Percentiles rank a stretch among this genome's conserved stretches.
Evolutionary conservation across 2,329 filamentous ascomycete species (phyloP).

Genomic region (Parastagonospora nodorum): DNA sequence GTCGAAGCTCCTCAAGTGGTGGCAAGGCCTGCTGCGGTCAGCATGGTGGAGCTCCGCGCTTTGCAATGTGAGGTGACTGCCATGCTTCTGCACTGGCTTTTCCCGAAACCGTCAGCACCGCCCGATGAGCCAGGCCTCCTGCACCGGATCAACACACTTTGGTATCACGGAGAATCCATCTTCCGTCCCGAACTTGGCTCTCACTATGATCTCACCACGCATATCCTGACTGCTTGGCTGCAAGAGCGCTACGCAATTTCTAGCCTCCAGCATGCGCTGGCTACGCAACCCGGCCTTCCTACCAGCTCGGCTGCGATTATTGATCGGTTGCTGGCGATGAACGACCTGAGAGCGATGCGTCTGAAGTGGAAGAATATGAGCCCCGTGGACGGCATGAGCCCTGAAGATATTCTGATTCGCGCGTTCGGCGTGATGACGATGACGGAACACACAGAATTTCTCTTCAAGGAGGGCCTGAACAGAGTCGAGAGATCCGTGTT

Average conservation of each 20-base stretch:
- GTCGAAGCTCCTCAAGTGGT: slow-evolving; percentile 17
- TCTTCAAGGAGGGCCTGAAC: slow-evolving; percentile 41
- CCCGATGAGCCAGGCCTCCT: slow-evolving; percentile 34
- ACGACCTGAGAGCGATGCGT: slow-evolving; percentile 40
- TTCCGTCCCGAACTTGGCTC: slow-evolving; percentile 33
- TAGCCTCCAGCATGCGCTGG: slow-evolving; percentile 29
- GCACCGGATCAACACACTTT: slow-evolving; percentile 33
- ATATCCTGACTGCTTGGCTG: slow-evolving; percentile 39
- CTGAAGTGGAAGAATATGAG: slow-evolving; percentile 47
- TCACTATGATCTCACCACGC: slow-evolving; percentile 33
- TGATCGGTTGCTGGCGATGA: slow-evolving; percentile 41
- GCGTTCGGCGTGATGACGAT: slow-evolving; percentile 39
- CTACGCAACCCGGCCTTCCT: slow-evolving; percentile 26
- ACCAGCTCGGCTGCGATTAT: slow-evolving; percentile 28
- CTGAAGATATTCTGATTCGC: slow-evolving; percentile 41
- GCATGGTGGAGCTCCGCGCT: slow-evolving; percentile 25
- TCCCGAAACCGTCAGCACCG: slow-evolving; percentile 25
- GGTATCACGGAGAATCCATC: slow-evolving; percentile 29
- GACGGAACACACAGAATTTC: slow-evolving; percentile 39
- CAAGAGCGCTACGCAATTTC: slow-evolving; percentile 37
- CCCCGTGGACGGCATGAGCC: slow-evolving; percentile 33
- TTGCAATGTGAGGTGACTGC: slow-evolving; percentile 41
- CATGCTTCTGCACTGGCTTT: slow-evolving; percentile 38
- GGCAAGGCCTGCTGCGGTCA: slow-evolving; percentile 2
- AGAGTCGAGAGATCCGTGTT: slow-evolving; percentile 35